Percentiles rank a stretch among this genome's conserved stretches.
These are phyloP conservation scores for Hypocreales sp. DNA, from an alignment of 2,329 filamentous ascomycete genomes.

Conservation along the genomic window DNA sequence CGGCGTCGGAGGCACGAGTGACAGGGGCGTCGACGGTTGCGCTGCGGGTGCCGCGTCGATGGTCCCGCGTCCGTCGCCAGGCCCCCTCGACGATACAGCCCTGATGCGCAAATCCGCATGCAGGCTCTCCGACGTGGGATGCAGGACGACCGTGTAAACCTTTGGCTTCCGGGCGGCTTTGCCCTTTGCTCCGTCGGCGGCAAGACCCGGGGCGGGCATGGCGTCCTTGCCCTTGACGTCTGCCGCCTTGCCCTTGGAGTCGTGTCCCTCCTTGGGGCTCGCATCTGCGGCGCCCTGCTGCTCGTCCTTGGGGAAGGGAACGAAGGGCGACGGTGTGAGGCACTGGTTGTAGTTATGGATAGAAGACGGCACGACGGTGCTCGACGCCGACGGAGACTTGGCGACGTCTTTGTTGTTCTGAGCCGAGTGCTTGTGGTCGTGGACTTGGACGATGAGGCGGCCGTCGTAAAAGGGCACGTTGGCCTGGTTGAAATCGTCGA, in stretches of 20 bases:
- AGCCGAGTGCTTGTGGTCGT: constrained; percentile 63
- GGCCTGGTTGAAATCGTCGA: constrained; percentile 57
- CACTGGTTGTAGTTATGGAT: constrained; percentile 88
- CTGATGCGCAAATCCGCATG: constrained; percentile 65
- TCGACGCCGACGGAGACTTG: constrained; percentile 34
- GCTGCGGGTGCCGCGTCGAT: constrained; percentile 31
- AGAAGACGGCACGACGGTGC: constrained; percentile 56
- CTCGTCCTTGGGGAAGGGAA: constrained; percentile 51
- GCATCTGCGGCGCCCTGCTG: constrained; percentile 20
- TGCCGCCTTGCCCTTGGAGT: constrained; percentile 9
- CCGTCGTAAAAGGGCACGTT: constrained; percentile 82
- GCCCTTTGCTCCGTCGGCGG: constrained; percentile 23
- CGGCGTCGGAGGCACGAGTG: constrained; percentile 43
- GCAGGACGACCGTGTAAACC: constrained; percentile 66
- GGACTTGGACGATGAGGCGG: constrained; percentile 86
- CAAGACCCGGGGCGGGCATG: constrained; percentile 34
- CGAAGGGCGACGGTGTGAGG: constrained; percentile 77
- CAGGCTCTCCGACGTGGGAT: constrained; percentile 64
- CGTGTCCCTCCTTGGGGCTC: constrained; percentile 20
- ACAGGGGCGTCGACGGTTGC: constrained; percentile 48
- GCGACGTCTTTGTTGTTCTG: constrained; percentile 44
- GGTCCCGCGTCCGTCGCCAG: constrained; percentile 15
- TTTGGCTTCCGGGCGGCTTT: constrained; percentile 36
- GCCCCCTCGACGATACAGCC: constrained; percentile 49
- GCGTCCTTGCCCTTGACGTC: constrained; percentile 41